These are phyloP conservation scores for Naganishia sp. DNA, from an alignment of 1,284 basidiomycete genomes.

Conservation along the genomic window DNA sequence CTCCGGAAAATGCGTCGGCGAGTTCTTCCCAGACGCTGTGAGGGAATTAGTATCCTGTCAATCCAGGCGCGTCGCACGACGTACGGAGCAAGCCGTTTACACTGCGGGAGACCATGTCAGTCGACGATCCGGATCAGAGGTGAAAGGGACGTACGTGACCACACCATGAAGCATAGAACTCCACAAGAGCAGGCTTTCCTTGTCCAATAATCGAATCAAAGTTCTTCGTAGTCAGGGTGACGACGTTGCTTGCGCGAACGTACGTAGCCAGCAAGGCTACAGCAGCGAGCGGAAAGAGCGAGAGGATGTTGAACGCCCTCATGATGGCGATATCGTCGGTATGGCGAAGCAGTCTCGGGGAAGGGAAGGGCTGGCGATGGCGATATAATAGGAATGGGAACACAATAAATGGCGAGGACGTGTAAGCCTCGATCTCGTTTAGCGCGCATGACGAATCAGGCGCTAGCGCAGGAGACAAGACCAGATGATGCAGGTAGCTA, in stretches of 20 bases:
- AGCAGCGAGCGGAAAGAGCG: constrained; percentile 6
- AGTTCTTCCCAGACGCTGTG: constrained; percentile 86
- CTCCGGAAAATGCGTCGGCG: constrained; percentile 73
- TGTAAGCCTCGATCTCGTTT: no score
- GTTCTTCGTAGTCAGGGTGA: constrained; percentile 73
- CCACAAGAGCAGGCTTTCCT: constrained; percentile 79
- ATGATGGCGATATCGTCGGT: not conserved
- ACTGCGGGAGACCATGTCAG: not conserved
- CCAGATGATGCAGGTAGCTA: no score
- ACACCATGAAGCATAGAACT: constrained; percentile 63
- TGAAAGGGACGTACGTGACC: constrained; percentile 7
- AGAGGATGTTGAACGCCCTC: constrained; percentile 6
- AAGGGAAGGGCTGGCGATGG: no score
- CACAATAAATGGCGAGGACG: no score
- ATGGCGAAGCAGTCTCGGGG: no score
- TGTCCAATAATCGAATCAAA: constrained; percentile 71
- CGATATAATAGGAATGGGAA: no score
- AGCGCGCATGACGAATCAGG: no score
- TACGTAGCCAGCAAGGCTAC: constrained; percentile 9
- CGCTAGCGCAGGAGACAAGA: no score
- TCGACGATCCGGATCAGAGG: not conserved
- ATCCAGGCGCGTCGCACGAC: constrained; percentile 1
- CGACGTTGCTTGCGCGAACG: constrained; percentile 60
- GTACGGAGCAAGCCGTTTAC: constrained; percentile 9
- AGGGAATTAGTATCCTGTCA: constrained; percentile 59